A percentile compares a stretch with the other conserved stretches of the same genome.
Conservation (phyloP, 2,329 filamentous ascomycete species). For the Talaromyces sp. region DNA sequence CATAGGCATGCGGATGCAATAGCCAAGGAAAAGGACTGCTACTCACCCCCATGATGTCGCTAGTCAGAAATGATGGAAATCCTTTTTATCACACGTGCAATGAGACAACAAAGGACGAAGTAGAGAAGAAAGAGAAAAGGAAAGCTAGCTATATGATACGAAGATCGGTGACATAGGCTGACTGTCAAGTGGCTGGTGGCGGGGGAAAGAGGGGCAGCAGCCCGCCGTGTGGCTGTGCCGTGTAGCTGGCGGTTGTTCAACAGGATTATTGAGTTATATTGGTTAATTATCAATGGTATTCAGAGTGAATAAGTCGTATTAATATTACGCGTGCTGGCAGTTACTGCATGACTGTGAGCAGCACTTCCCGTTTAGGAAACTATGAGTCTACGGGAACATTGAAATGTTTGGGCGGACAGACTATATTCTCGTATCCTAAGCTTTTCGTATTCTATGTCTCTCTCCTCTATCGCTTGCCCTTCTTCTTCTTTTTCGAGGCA, state of each 20-base stretch:
- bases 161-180: not conserved
- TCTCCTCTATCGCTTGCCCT: slow-evolving; percentile 41
- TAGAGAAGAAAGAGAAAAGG: not conserved
- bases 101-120: not conserved
- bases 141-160: not conserved
- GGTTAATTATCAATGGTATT: not conserved
- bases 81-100: not conserved
- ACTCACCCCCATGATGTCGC: not conserved
- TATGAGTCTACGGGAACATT: not conserved
- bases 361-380: not conserved
- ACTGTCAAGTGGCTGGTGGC: not conserved
- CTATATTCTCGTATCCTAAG: not conserved
- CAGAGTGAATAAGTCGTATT: not conserved
- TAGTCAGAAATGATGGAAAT: not conserved
- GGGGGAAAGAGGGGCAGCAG: not conserved
- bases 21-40: not conserved
- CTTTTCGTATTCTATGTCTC: not conserved
- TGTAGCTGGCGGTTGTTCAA: not conserved
- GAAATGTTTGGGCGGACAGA: not conserved
- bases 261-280: not conserved
- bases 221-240: not conserved
- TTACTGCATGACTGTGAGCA: not conserved
- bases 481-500: slow-evolving; percentile 47
- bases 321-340: not conserved
- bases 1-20: not conserved